A percentile compares a stretch with the other conserved stretches of the same genome.
These are phyloP conservation scores for Malassezia sp. DNA, from an alignment of 1,284 basidiomycete species.

Conservation along the genomic window DNA sequence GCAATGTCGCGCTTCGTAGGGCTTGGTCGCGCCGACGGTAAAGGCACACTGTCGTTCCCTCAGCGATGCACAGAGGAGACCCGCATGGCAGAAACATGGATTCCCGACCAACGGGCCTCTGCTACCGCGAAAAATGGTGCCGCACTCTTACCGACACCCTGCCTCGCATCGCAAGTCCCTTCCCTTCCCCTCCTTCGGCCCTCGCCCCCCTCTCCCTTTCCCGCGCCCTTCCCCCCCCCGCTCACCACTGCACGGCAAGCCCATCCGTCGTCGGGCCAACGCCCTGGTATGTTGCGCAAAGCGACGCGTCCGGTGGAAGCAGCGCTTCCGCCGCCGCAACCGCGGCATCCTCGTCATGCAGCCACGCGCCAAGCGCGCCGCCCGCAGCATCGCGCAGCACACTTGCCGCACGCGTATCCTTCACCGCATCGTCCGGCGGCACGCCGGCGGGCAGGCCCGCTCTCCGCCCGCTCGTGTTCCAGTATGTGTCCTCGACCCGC, in stretches of 20 bases:
- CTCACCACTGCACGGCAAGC: conserved; percentile 15
- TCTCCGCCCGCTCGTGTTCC: conserved; percentile 11
- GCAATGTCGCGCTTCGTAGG: too few species aligned
- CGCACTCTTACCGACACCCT: too few species aligned
- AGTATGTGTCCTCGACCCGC: conserved; percentile 38
- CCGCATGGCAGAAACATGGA: too few species aligned
- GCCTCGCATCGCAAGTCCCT: too few species aligned
- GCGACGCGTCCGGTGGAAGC: background rate
- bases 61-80: too few species aligned
- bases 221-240: too few species aligned
- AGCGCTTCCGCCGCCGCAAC: background rate
- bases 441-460: background rate
- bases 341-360: background rate
- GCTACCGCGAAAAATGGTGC: too few species aligned
- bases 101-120: too few species aligned
- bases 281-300: conserved; percentile 10
- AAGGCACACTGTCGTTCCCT: too few species aligned
- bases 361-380: conserved; percentile 5
- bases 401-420: background rate
- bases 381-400: conserved; percentile 3
- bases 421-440: background rate
- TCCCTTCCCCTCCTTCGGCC: too few species aligned
- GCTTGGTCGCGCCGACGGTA: too few species aligned
- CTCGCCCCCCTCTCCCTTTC: too few species aligned
- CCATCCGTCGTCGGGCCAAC: conserved; percentile 8